Percentiles rank a stretch among this genome's conserved stretches.
These are phyloP conservation scores for Perkinsus marinus DNA, from an alignment of 169 alveolate genomes.

Conservation along the genomic window DNA sequence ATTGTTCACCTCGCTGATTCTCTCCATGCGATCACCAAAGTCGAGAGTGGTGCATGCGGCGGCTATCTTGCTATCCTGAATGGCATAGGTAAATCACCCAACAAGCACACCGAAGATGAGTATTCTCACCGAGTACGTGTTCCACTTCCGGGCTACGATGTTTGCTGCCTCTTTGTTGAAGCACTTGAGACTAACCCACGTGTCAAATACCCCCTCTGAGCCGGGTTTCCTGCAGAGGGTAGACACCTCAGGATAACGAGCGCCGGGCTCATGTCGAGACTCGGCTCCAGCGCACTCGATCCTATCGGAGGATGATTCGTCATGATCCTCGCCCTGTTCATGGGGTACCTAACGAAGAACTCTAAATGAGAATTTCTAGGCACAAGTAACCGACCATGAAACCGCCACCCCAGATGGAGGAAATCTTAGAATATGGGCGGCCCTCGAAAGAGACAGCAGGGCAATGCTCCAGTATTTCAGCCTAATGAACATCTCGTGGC, in stretches of 20 bases:
- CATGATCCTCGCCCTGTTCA: not conserved
- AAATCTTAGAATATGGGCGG: not conserved
- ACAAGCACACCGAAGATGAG: not conserved
- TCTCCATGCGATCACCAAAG: not conserved
- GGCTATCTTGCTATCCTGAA: not conserved
- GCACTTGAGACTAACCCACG: not conserved
- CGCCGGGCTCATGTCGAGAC: not conserved
- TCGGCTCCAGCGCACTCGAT: not conserved
- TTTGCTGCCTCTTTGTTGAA: not conserved
- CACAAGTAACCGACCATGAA: not conserved
- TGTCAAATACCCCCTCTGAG: not conserved
- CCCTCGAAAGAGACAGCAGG: not conserved
- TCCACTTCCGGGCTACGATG: not conserved
- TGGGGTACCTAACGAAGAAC: not conserved
- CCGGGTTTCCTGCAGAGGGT: not conserved
- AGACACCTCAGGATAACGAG: not conserved
- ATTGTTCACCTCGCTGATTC: not conserved
- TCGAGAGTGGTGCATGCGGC: not conserved
- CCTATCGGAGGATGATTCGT: not conserved
- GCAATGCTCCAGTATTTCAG: not conserved
- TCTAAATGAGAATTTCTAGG: not conserved
- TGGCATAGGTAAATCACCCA: not conserved
- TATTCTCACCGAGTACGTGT: not conserved
- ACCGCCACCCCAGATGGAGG: not conserved
- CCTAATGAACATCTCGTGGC: not conserved